These are phyloP conservation scores for Umbelopsis sp. DNA, from an alignment of 192 early-diverging fungal species.

Conservation along the genomic window DNA sequence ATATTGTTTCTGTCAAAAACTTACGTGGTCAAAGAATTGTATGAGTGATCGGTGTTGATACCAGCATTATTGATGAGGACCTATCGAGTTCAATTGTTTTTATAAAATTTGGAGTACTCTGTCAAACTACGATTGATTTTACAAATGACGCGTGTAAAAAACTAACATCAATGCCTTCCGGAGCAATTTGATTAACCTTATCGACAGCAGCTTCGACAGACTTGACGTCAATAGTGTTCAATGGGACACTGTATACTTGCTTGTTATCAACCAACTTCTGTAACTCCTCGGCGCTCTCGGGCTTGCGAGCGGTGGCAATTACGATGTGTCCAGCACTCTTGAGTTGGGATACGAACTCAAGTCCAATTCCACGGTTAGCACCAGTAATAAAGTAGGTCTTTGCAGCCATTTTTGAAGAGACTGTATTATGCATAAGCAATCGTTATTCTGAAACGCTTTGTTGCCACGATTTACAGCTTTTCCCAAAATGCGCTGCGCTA, in stretches of 20 bases:
- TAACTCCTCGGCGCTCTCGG: constrained; percentile 14
- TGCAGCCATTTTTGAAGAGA: neutral
- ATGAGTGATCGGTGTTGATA: neutral
- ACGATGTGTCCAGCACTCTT: constrained; percentile 19
- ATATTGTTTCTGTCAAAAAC: neutral
- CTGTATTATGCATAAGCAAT: neutral
- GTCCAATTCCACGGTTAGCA: constrained; percentile 32
- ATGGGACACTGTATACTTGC: constrained; percentile 16
- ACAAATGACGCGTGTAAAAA: neutral
- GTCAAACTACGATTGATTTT: neutral
- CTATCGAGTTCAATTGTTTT: neutral
- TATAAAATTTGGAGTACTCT: neutral
- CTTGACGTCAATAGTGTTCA: constrained; percentile 12
- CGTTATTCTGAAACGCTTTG: neutral
- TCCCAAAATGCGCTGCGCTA: too few species aligned
- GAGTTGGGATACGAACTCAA: constrained; percentile 35
- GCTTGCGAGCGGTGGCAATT: constrained; percentile 22
- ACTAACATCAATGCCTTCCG: constrained; percentile 25
- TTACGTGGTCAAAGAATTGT: constrained; percentile 1
- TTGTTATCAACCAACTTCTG: constrained; percentile 27
- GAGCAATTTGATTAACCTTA: constrained; percentile 18
- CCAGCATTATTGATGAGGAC: constrained; percentile 40
- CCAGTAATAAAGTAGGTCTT: constrained; percentile 29
- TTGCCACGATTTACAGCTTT: too few species aligned
- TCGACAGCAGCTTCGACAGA: constrained; percentile 26